These are phyloP conservation scores for Diaporthe sp. DNA, from an alignment of 2,329 filamentous ascomycete genomes.

Conservation along the genomic window DNA sequence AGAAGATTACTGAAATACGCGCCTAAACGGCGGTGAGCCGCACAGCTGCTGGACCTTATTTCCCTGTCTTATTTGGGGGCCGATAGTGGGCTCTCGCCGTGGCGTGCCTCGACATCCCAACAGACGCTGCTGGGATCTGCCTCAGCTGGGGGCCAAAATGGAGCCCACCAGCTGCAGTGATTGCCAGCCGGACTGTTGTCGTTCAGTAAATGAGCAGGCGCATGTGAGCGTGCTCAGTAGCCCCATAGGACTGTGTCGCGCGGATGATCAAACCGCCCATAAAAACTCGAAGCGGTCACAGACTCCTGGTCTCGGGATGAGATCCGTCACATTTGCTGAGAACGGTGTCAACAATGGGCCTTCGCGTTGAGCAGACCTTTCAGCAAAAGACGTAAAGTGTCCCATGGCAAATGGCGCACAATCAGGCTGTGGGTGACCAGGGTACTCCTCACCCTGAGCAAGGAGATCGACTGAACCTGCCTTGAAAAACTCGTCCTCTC, in stretches of 20 bases:
- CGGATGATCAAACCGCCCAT: background rate
- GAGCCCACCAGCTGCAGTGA: background rate
- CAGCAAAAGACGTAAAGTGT: background rate
- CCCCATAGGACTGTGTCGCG: background rate
- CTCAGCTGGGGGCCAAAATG: background rate
- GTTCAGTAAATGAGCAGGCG: slow-evolving; percentile 14
- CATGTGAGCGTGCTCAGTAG: background rate
- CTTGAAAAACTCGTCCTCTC: background rate
- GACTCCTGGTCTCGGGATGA: background rate
- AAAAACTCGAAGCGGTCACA: slow-evolving; percentile 8
- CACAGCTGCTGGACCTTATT: background rate
- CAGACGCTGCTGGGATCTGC: background rate
- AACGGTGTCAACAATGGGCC: background rate
- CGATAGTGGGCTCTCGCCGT: background rate
- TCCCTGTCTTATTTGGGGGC: background rate
- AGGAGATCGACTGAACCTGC: background rate
- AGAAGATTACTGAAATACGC: too few relatives aligned
- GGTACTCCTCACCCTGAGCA: background rate
- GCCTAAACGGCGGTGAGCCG: slow-evolving; percentile 1
- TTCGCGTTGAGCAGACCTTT: too few relatives aligned
- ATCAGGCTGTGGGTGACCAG: slow-evolving; percentile 9
- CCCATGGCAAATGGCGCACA: too few relatives aligned
- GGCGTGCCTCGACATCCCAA: background rate
- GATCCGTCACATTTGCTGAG: background rate
- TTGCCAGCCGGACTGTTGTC: background rate